A percentile compares a stretch with the other conserved stretches of the same genome.
Evolutionary conservation across 805 yeast genomes (phyloP).

Genomic region (Lipomyces kockii): DNA sequence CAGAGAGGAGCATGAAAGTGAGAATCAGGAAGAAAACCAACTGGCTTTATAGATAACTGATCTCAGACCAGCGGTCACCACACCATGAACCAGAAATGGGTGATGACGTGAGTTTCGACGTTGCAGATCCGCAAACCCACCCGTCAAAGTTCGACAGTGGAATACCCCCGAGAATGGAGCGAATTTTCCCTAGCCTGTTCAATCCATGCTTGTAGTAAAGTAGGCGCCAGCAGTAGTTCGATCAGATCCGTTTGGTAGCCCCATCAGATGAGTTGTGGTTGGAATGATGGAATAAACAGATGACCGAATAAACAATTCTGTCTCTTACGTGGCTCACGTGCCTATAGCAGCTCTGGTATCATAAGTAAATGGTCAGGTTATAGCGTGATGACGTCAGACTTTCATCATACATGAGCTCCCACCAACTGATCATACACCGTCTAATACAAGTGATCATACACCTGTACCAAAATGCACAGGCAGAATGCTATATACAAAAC

Average conservation of each 20-base stretch:
- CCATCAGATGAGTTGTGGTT: background rate
- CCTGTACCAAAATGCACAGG: no score
- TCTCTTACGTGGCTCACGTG: no score
- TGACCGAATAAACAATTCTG: no score
- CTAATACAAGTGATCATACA: no score
- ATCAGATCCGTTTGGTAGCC: background rate
- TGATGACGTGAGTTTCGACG: background rate
- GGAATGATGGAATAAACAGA: background rate
- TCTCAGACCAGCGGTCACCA: background rate
- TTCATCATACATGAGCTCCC: background rate
- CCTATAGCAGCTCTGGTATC: no score
- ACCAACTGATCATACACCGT: background rate
- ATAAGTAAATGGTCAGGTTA: no score
- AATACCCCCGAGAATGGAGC: background rate
- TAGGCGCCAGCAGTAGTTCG: background rate
- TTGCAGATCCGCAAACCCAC: background rate
- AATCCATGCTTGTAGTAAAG: background rate
- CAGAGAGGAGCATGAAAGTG: background rate
- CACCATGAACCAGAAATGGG: background rate
- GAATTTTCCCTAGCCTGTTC: background rate
- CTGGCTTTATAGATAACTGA: background rate
- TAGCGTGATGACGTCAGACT: background rate
- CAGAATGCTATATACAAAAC: background rate
- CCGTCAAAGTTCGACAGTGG: background rate
- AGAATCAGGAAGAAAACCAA: background rate